These are phyloP conservation scores for Rhododendron mucronatum DNA, from an alignment of 148 eudicot genomes.

Conservation along the genomic window DNA sequence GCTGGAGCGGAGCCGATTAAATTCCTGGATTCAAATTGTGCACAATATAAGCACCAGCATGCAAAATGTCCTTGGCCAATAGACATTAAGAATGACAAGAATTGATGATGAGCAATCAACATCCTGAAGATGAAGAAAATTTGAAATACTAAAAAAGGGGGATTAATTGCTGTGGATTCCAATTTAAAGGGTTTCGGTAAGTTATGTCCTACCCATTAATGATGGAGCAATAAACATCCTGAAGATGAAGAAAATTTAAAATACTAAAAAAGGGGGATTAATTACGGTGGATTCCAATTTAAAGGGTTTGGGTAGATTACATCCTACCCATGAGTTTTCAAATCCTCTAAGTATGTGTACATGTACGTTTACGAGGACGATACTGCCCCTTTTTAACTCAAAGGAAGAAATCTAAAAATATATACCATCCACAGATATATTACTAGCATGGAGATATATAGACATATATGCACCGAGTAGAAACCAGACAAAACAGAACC, in stretches of 20 bases:
- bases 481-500: neutral
- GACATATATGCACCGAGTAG: neutral
- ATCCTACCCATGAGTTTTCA: neutral
- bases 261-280: neutral
- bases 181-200: neutral
- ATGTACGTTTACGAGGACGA: neutral
- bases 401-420: neutral
- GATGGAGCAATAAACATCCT: neutral
- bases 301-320: neutral
- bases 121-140: neutral
- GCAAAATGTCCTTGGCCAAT: neutral
- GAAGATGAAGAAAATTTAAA: neutral
- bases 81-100: neutral
- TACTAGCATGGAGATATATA: neutral
- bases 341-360: neutral
- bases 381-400: neutral
- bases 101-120: neutral
- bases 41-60: neutral
- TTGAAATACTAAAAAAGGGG: neutral
- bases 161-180: neutral
- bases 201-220: neutral
- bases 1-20: conserved; percentile 81
- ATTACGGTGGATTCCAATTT: neutral
- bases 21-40: conserved; percentile 61
- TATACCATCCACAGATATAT: neutral